These are phyloP conservation scores for Aquilaria yunnanensis DNA, from an alignment of 345 rosid genomes.

Conservation along the genomic window DNA sequence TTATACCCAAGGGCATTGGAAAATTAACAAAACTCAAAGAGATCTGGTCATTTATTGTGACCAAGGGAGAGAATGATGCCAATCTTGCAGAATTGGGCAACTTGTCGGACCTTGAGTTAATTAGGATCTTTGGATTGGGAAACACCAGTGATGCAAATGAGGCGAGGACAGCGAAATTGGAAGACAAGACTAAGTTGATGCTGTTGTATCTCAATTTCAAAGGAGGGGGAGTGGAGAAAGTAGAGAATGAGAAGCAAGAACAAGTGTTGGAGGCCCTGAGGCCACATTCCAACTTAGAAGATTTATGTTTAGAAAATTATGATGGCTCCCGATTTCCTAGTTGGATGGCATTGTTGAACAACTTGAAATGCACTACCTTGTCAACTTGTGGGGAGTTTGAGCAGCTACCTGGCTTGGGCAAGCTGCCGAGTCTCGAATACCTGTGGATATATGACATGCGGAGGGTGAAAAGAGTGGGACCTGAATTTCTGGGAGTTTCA, in stretches of 20 bases:
- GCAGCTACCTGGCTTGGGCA: constrained; percentile 11
- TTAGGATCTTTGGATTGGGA: not conserved
- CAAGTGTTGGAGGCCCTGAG: constrained; percentile 8
- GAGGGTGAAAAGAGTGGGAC: not conserved
- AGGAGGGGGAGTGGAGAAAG: not conserved
- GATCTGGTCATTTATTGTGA: not conserved
- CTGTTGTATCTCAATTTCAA: not conserved
- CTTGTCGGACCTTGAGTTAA: not conserved
- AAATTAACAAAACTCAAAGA: not conserved
- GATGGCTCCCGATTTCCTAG: not conserved
- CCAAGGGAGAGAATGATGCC: not conserved
- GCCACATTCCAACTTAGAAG: constrained; percentile 4
- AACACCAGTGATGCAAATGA: constrained; percentile 6
- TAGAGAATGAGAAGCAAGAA: not conserved
- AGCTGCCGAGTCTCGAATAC: constrained; percentile 7
- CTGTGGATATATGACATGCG: constrained; percentile 1
- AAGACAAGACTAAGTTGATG: not conserved
- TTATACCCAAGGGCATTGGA: constrained; percentile 11
- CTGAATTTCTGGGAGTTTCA: constrained; percentile 11
- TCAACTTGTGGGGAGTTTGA: not conserved
- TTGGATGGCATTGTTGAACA: constrained; percentile 10
- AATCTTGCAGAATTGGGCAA: not conserved
- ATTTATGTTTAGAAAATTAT: not conserved
- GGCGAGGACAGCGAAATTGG: constrained; percentile 3
- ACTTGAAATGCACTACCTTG: not conserved